Base-by-base conservation (phyloP, 495 filamentous ascomycete genomes). In the Xylaria flabelliformis region DNA sequence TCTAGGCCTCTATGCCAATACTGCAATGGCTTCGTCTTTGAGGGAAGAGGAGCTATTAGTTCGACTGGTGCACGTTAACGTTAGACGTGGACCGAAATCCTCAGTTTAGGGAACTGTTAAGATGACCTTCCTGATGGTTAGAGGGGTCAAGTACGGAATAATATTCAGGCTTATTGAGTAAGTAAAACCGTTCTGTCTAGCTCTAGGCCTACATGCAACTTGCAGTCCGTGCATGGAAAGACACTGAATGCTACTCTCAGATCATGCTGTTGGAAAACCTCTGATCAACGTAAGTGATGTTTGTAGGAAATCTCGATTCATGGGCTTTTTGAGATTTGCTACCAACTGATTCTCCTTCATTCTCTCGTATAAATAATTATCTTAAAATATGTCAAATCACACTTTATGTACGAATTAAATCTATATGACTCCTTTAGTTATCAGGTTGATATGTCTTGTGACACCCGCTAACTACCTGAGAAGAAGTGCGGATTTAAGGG, bases 401-500 rank as follows among this genome's bases (percentile, higher is more conserved):
- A 3, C 4, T 56, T 29, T 2, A 29, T 29, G 26, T 29, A 29
- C 17, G 13, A 17, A 56, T 17, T 17, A 26, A n/a, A 56, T 32
- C 29, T 56, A 6, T 17, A 56, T 55, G 48, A 56, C 24, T 32
- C 24, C 26, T 56, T 7, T 17, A 7, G 29, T 4, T 56, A 13
- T 32, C n/a, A n/a, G n/a, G n/a, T 56, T 4, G 6, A 56, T 17
- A 4, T 26, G n/a, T 10, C 46, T 21, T 21, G 32, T 59, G 55
- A 59, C 29, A 59, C 26, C 13, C 21, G 24, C 21, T n/a, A n/a
- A n/a, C n/a, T 59, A 8, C 55, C 29, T 59, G 55, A 15, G 29
- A 36, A n/a, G 24, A 61, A 32, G 32, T 61, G 12, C 64, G 64
- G 64, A 53, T 36, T 53, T 67, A 67, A 67, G 64, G 44, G 64